Conservation (phyloP, 768 basidiomycete genomes). For the Leucosporidium scottii region DNA sequence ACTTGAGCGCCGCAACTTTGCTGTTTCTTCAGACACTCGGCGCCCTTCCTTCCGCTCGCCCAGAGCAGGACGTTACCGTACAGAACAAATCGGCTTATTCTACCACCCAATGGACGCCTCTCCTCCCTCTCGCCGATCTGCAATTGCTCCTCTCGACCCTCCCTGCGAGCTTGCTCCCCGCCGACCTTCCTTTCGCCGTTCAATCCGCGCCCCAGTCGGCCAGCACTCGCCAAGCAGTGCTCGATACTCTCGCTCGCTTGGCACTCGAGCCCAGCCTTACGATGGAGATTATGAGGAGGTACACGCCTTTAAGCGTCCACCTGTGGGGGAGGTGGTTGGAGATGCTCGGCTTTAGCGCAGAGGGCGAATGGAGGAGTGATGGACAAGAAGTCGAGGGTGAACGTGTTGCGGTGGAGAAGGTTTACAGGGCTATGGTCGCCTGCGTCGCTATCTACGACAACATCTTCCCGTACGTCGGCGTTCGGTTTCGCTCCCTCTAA, state of each 20-base stretch:
- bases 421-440: constrained; percentile 40
- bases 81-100: not conserved
- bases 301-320: constrained; percentile 70
- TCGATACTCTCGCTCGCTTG: constrained; percentile 55
- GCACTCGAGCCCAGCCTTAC: constrained; percentile 61
- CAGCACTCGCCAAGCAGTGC: constrained; percentile 39
- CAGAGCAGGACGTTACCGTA: not conserved
- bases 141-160: constrained; percentile 9
- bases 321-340: constrained; percentile 75
- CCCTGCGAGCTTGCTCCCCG: not conserved
- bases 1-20: not conserved
- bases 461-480: constrained; percentile 39
- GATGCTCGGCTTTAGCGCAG: constrained; percentile 43
- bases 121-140: constrained; percentile 22
- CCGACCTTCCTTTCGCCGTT: constrained; percentile 6
- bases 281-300: constrained; percentile 55
- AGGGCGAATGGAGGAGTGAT: constrained; percentile 12
- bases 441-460: constrained; percentile 39
- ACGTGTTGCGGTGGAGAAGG: constrained; percentile 42
- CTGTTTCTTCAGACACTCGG: constrained; percentile 11
- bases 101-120: not conserved
- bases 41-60: not conserved
- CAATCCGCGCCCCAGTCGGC: not conserved
- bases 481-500: constrained; percentile 6
- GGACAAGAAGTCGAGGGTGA: constrained; percentile 37